Evolutionary conservation across 2,329 filamentous ascomycete genomes (phyloP).

Genomic region (Hawksworthiomyces lignivorus): DNA sequence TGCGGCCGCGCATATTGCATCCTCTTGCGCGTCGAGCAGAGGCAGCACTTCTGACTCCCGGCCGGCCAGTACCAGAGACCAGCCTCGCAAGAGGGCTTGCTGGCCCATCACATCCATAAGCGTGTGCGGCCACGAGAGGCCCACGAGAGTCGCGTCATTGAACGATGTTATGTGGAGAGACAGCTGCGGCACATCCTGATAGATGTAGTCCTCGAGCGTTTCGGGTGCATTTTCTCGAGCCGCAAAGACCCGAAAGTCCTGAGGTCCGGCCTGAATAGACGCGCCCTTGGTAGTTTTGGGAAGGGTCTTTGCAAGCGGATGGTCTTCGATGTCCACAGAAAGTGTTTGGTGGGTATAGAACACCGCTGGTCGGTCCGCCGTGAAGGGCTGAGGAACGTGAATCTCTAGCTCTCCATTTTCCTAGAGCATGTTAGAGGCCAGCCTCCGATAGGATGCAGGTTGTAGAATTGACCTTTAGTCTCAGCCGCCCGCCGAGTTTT

Average conservation of each 20-base stretch:
- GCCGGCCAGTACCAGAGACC: slow-evolving; percentile 36
- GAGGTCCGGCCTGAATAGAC: slow-evolving; percentile 21
- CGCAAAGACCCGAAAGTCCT: slow-evolving; percentile 20
- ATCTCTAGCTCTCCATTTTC: slow-evolving; percentile 29
- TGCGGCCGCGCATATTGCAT: slow-evolving; percentile 23
- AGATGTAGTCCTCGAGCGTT: slow-evolving; percentile 30
- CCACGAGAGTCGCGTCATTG: slow-evolving; percentile 38
- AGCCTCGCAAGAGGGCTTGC: slow-evolving; percentile 32
- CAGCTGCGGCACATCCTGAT: slow-evolving; percentile 34
- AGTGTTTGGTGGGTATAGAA: slow-evolving; percentile 30
- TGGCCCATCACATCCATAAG: slow-evolving; percentile 38
- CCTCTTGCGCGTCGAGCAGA: slow-evolving; percentile 24
- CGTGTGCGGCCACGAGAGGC: slow-evolving; percentile 36
- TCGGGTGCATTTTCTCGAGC: slow-evolving; percentile 19
- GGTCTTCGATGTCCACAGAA: slow-evolving; percentile 25
- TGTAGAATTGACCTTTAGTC: slow-evolving; percentile 24
- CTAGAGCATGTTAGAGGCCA: slow-evolving; percentile 10
- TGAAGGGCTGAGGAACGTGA: slow-evolving; percentile 31
- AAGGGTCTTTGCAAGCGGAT: slow-evolving; percentile 31
- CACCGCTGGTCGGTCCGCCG: slow-evolving; percentile 31
- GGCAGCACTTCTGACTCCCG: slow-evolving; percentile 29
- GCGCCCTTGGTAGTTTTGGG: slow-evolving; percentile 24
- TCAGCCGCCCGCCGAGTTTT: slow-evolving; percentile 36
- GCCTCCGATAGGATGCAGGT: slow-evolving; percentile 14
- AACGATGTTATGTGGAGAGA: slow-evolving; percentile 40